Base-by-base conservation (phyloP, 2,329 filamentous ascomycete genomes). In the Rhynchosporium agropyri region DNA sequence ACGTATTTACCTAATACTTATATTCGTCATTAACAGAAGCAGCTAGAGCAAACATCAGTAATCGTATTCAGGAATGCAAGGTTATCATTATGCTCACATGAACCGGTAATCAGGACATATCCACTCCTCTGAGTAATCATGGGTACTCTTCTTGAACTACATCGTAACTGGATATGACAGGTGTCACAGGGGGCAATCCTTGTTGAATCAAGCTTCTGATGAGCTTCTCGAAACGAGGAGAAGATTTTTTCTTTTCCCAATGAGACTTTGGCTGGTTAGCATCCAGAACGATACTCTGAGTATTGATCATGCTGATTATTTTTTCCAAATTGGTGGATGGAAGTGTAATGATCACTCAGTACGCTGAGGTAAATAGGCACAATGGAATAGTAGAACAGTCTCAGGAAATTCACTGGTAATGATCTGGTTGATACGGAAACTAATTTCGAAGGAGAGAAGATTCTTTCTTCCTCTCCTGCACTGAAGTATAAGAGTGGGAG, bases 101-200 rank as follows among this genome's bases (percentile, higher is more conserved):
- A 50, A 50, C 48, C 48, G 13, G 48, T 50, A 13, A 50, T 50
- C 29, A 50, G 3, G 15, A 50, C 4, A 50, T 28, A 50, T 33
- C 28, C 7, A 50, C 28, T 10, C 28, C 48, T 3, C 26, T 50
- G 48, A 50, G 48, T 50, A 28, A 50, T 50, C 28, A 31, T 13
- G 48, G 48, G 28, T 50, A 50, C 31, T 50, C 26, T 50, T 33
- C 48, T 50, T 50, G 26, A 50, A 50, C 48, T 4, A 50, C 48
- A 50, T 50, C 48, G 48, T 50, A 50, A 50, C 48, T 49, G 46
- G 46, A 49, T 49, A 49, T 49, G 46, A 49, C 46, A 49, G 46
- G 46, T 33, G 48, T 50, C 31, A 50, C 28, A 13, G 26, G 4
- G 28, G 3, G 48, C 48, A 3, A 26, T 5, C 28, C 48, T 33